Percentiles rank a stretch among this genome's conserved stretches.
Evolutionary conservation across 1,284 basidiomycete species (phyloP).

Genomic region (Puccinia polysora): DNA sequence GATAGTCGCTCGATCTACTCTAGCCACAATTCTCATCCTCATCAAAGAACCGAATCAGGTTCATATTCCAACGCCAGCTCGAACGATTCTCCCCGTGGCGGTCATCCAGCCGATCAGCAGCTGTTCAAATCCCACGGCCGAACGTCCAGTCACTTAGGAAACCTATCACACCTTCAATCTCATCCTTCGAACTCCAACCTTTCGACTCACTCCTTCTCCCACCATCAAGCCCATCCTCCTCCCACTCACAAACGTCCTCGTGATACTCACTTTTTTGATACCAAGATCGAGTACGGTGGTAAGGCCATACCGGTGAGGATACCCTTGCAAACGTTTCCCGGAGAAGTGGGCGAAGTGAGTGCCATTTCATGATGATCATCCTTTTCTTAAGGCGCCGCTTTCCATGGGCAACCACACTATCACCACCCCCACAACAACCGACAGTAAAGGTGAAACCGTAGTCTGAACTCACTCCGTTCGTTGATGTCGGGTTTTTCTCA

Average conservation of each 20-base stretch:
- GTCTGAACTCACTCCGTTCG: constrained; percentile 45
- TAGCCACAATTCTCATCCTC: neutral
- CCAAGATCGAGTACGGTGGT: constrained; percentile 64
- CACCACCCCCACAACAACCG: too few species aligned
- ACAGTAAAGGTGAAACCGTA: neutral
- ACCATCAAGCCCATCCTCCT: neutral
- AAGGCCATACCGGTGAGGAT: constrained; percentile 72
- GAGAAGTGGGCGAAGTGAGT: constrained; percentile 91
- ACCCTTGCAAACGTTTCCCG: constrained; percentile 75
- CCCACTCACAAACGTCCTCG: constrained; percentile 57
- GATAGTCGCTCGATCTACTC: constrained; percentile 19
- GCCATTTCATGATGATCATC: constrained; percentile 27
- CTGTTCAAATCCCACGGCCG: neutral
- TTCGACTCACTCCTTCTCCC: neutral
- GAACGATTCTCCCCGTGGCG: constrained; percentile 5
- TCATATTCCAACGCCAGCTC: constrained; percentile 15
- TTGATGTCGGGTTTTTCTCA: constrained; percentile 52
- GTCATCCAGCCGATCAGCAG: neutral
- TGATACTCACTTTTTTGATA: constrained; percentile 91
- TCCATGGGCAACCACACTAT: too few species aligned
- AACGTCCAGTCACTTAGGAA: constrained; percentile 4
- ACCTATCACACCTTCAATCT: neutral
- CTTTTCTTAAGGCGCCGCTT: neutral
- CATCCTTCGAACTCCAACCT: neutral
- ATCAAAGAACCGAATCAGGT: constrained; percentile 19